These are phyloP conservation scores for Orbilia quercus DNA, from an alignment of 2,329 filamentous ascomycete species.

Conservation along the genomic window DNA sequence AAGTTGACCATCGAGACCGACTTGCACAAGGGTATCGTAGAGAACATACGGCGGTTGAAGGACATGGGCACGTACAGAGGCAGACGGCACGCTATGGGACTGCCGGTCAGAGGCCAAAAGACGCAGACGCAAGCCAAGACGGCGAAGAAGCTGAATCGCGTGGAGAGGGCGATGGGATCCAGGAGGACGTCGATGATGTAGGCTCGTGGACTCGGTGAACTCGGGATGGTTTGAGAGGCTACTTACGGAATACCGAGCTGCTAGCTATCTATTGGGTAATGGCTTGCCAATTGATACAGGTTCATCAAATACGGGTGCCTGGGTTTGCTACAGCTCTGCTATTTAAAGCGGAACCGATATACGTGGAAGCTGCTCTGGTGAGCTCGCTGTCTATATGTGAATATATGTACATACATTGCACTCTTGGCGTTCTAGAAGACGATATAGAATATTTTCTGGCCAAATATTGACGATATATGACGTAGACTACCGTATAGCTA, in stretches of 20 bases:
- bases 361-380: too few species aligned
- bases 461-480: too few species aligned
- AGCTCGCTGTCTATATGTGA: neutral
- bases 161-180: conserved; percentile 65
- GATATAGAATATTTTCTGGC: neutral
- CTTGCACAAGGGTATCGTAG: conserved; percentile 77
- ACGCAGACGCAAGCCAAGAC: conserved; percentile 79
- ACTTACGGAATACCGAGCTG: too few species aligned
- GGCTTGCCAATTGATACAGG: too few species aligned
- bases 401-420: conserved; percentile 10
- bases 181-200: conserved; percentile 8
- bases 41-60: conserved; percentile 86
- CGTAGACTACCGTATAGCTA: too few species aligned
- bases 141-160: conserved; percentile 72
- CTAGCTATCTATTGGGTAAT: too few species aligned
- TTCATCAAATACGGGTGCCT: too few species aligned
- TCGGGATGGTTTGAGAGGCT: too few species aligned
- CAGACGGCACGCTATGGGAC: conserved; percentile 82
- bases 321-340: too few species aligned
- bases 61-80: conserved; percentile 93
- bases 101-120: conserved; percentile 90
- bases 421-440: neutral
- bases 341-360: too few species aligned
- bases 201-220: too few species aligned
- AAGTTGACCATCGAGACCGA: conserved; percentile 96